Percentiles rank a stretch among this genome's conserved stretches.
phyloP scores from a whole-genome alignment of 1,139 yeast genomes.

The Protomyces lactucae-debilis region DNA sequence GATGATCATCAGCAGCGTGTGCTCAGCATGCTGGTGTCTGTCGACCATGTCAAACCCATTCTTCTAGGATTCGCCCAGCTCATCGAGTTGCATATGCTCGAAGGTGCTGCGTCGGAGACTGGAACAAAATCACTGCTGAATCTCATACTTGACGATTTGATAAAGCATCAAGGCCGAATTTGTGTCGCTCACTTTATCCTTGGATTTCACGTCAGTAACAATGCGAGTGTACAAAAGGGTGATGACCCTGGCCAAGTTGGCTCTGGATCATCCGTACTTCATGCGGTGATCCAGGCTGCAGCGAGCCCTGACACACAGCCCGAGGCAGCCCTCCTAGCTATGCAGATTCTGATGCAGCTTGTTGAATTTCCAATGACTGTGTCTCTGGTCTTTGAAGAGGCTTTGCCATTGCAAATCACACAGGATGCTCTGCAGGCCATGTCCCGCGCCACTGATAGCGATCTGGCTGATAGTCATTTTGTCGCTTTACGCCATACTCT shows the following conservation, averaged over 20 bases:
- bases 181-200: slow-evolving; percentile 10
- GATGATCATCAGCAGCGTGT: not conserved
- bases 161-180: not conserved
- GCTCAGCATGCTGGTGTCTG: slow-evolving; percentile 4
- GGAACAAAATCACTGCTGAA: not conserved
- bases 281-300: not conserved
- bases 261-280: slow-evolving; percentile 17
- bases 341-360: not conserved
- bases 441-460: not conserved
- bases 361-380: not conserved
- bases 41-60: slow-evolving; percentile 9
- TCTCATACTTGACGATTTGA: not conserved
- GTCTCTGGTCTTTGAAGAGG: not conserved
- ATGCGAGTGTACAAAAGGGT: not conserved
- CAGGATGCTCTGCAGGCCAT: not conserved
- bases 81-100: not conserved
- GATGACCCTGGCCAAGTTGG: slow-evolving; percentile 12
- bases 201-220: not conserved
- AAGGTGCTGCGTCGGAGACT: not conserved
- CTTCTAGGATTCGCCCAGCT: slow-evolving; percentile 1
- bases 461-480: not conserved
- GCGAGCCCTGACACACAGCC: not conserved
- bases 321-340: not conserved
- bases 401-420: not conserved
- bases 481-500: not conserved